Percentiles rank a stretch among this genome's conserved stretches.
phyloP scores from a whole-genome alignment of 2,329 filamentous ascomycete genomes.

The Neofusicoccum laricinum region DNA sequence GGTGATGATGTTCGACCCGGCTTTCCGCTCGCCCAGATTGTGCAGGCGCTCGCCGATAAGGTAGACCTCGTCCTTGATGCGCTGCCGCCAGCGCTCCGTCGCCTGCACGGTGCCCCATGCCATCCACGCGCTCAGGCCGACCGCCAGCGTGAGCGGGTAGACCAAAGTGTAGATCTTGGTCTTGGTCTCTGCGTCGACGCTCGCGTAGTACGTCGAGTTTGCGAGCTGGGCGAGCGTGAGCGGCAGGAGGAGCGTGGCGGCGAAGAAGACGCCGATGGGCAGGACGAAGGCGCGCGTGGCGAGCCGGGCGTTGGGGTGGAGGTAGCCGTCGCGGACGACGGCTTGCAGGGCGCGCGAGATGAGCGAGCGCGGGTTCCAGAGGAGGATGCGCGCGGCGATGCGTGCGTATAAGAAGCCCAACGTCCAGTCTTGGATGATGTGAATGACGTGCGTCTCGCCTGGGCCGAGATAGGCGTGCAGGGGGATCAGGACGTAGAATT shows the following conservation, averaged over 20 bases:
- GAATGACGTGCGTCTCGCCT: slow-evolving; percentile 65
- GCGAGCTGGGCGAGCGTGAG: slow-evolving; percentile 55
- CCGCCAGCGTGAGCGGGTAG: slow-evolving; percentile 64
- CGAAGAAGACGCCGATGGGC: slow-evolving; percentile 64
- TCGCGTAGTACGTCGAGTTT: slow-evolving; percentile 41
- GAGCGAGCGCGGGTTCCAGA: slow-evolving; percentile 66
- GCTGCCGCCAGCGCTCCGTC: slow-evolving; percentile 71
- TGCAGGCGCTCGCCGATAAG: slow-evolving; percentile 91
- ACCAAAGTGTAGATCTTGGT: slow-evolving; percentile 54
- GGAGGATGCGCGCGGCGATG: slow-evolving; percentile 67
- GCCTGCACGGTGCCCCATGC: slow-evolving; percentile 53
- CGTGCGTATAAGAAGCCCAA: slow-evolving; percentile 88
- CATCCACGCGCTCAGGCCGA: slow-evolving; percentile 48
- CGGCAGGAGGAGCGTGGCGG: slow-evolving; percentile 63
- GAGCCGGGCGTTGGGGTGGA: slow-evolving; percentile 73
- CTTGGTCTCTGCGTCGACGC: slow-evolving; percentile 49
- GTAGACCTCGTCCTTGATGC: slow-evolving; percentile 92
- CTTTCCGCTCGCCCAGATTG: slow-evolving; percentile 72
- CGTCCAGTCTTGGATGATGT: slow-evolving; percentile 91
- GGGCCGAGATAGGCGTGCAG: slow-evolving; percentile 67
- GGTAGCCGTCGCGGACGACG: slow-evolving; percentile 67
- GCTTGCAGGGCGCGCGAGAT: slow-evolving; percentile 71
- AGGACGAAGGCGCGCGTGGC: slow-evolving; percentile 86
- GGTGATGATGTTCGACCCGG: slow-evolving; percentile 15
- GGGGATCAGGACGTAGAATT: slow-evolving; percentile 85